Conservation (phyloP, 2,329 filamentous ascomycete genomes). For the Fusarium oxysporum region DNA sequence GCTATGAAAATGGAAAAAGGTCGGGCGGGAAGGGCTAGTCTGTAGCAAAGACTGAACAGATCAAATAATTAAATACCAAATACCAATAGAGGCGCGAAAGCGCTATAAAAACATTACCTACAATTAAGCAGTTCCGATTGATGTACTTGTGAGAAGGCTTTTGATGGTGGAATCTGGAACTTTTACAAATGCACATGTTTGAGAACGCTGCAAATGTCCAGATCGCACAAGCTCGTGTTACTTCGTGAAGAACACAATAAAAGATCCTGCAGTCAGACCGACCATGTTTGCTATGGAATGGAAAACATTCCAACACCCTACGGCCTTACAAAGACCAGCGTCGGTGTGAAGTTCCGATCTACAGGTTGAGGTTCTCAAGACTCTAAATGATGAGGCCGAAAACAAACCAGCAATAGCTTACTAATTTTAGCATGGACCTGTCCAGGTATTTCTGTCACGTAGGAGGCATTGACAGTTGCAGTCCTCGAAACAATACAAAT, state of each 20-base stretch:
- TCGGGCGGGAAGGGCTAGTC: conserved; percentile 50
- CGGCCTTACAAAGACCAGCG: too few relatives aligned
- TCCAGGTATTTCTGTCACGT: not conserved
- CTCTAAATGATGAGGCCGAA: accelerated
- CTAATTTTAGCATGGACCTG: accelerated
- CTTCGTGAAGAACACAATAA: accelerated
- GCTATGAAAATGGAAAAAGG: conserved; percentile 49
- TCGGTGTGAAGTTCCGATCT: not conserved
- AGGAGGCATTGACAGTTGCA: not conserved
- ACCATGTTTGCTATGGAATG: accelerated
- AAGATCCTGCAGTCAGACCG: accelerated
- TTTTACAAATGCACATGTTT: not conserved
- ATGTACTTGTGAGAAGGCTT: not conserved
- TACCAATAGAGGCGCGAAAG: conserved; percentile 36
- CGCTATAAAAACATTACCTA: conserved; percentile 3
- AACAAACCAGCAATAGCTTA: not conserved
- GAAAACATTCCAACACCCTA: accelerated
- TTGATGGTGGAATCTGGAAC: not conserved
- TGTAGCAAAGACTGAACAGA: conserved; percentile 45
- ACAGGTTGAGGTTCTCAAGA: accelerated
- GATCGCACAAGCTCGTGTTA: not conserved
- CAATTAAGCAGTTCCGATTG: not conserved
- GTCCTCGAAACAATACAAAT: not conserved
- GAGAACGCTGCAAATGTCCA: not conserved
- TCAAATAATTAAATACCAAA: conserved; percentile 42